phyloP scores from a whole-genome alignment of 208 protist species.

The Porcisia hertigi region DNA sequence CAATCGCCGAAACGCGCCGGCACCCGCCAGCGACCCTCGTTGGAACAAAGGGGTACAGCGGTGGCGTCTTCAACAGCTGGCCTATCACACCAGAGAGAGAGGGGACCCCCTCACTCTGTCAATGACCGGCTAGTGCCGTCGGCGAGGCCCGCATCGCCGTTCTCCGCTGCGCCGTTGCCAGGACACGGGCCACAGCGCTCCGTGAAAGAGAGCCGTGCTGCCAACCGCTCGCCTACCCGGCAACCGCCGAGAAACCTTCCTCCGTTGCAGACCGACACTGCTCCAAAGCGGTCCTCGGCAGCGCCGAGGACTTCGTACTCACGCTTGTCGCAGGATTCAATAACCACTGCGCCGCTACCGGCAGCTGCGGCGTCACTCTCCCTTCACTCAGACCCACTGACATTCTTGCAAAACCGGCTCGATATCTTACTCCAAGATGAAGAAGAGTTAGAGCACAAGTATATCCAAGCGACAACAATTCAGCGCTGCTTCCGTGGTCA shows the following conservation, averaged over 20 bases:
- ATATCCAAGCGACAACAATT: conserved; percentile 55
- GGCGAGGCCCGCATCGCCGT: not conserved
- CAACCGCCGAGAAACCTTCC: conserved; percentile 26
- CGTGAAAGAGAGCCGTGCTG: not conserved
- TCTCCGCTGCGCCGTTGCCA: not conserved
- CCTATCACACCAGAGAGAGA: conserved; percentile 3
- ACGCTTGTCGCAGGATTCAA: not conserved
- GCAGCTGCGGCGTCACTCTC: not conserved
- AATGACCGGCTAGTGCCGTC: not conserved
- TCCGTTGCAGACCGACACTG: conserved; percentile 17
- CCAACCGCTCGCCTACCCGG: not conserved
- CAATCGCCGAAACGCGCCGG: conserved; percentile 1
- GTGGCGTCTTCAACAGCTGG: not conserved
- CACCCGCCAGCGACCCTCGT: conserved; percentile 11
- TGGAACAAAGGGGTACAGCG: not conserved
- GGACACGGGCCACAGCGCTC: not conserved
- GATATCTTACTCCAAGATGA: conserved; percentile 81
- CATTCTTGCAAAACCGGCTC: conserved; percentile 64
- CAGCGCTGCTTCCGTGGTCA: conserved; percentile 70
- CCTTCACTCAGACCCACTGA: conserved; percentile 39
- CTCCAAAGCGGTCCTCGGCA: not conserved
- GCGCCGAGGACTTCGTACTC: not conserved
- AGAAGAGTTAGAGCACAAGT: conserved; percentile 77
- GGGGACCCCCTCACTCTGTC: not conserved
- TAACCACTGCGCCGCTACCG: not conserved